Conservation (phyloP, 192 early-diverging fungal species). For the Coemansia guatemalensis region DNA sequence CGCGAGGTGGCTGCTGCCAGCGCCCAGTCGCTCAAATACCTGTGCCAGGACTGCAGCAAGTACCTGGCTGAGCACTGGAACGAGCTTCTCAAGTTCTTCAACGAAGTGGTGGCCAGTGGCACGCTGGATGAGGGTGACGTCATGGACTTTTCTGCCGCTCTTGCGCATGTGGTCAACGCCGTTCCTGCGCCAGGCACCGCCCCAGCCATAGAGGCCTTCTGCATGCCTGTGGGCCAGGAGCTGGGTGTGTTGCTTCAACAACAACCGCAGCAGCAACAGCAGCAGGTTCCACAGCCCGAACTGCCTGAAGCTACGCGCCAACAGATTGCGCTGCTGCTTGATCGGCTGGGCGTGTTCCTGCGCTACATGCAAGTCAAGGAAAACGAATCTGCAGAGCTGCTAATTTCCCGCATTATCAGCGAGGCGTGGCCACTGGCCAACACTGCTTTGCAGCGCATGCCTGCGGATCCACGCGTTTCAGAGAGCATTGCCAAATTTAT, state of each 20-base stretch:
- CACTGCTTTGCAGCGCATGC: slow-evolving; percentile 28
- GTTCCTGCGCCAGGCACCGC: slow-evolving; percentile 58
- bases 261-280: neutral
- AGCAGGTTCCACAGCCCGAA: slow-evolving; percentile 5
- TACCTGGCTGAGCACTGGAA: slow-evolving; percentile 73
- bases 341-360: slow-evolving; percentile 50
- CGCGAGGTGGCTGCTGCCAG: slow-evolving; percentile 81
- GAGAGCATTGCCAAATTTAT: slow-evolving; percentile 49
- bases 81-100: slow-evolving; percentile 83
- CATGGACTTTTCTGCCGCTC: slow-evolving; percentile 80
- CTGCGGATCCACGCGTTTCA: slow-evolving; percentile 25
- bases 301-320: slow-evolving; percentile 11
- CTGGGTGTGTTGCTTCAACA: slow-evolving; percentile 37
- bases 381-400: slow-evolving; percentile 31
- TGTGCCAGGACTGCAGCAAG: slow-evolving; percentile 89
- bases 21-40: slow-evolving; percentile 80
- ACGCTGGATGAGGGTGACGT: slow-evolving; percentile 69
- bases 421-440: slow-evolving; percentile 37
- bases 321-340: slow-evolving; percentile 30
- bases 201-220: slow-evolving; percentile 44
- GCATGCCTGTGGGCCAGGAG: slow-evolving; percentile 42
- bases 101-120: slow-evolving; percentile 60
- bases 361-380: slow-evolving; percentile 36
- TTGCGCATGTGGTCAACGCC: slow-evolving; percentile 85
- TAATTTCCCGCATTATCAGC: slow-evolving; percentile 28